phyloP scores from a whole-genome alignment of 2,329 filamentous ascomycete species.

The Colletotrichum liriopes region DNA sequence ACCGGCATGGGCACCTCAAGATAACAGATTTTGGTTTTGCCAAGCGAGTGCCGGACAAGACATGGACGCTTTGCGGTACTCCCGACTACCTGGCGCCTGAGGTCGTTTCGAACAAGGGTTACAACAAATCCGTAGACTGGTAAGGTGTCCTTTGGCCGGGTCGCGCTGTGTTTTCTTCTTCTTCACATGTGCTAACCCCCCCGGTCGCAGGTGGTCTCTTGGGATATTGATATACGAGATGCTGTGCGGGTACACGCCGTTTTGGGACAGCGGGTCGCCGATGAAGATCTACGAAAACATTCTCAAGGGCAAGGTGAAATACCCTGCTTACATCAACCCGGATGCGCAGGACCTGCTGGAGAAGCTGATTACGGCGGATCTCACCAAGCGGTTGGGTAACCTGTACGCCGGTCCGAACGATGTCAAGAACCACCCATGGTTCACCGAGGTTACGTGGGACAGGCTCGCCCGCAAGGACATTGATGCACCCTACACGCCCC shows the following conservation, averaged over 20 bases:
- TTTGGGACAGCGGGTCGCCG: conserved; percentile 97
- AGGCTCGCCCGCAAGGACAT: conserved; percentile 95
- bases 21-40: conserved; percentile 99
- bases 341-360: conserved; percentile 95
- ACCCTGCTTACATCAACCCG: conserved; percentile 93
- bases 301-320: conserved; percentile 94
- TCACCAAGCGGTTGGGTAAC: conserved; percentile 96
- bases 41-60: conserved; percentile 98
- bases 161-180: background rate
- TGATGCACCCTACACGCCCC: conserved; percentile 98
- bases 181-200: conserved; percentile 33
- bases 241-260: conserved; percentile 98
- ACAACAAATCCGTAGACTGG: conserved; percentile 99
- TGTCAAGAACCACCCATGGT: conserved; percentile 97
- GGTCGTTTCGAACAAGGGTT: conserved; percentile 98
- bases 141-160: conserved; percentile 63
- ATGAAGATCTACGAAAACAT: conserved; percentile 99
- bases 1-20: conserved; percentile 94
- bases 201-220: conserved; percentile 86
- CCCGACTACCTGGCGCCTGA: conserved; percentile 98
- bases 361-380: conserved; percentile 92
- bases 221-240: conserved; percentile 99
- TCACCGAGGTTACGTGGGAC: conserved; percentile 98
- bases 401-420: conserved; percentile 91
- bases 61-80: conserved; percentile 98